A percentile compares a stretch with the other conserved stretches of the same genome.
phyloP scores from a whole-genome alignment of 1,284 basidiomycete species.

The Marasmius oreades region DNA sequence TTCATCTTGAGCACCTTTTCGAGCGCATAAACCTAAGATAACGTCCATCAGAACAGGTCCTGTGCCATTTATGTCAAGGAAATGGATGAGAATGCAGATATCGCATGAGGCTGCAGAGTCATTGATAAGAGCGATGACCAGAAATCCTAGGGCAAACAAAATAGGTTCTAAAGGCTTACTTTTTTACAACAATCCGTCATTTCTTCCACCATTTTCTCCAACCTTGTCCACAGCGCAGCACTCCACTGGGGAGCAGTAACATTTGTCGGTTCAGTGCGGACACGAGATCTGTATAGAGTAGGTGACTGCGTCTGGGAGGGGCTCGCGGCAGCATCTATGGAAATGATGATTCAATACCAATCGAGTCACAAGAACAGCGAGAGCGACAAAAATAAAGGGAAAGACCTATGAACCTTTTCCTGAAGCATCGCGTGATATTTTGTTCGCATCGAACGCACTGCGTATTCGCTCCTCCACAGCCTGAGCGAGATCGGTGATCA shows the following conservation, averaged over 20 bases:
- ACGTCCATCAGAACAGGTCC: not conserved
- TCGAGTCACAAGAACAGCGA: not conserved
- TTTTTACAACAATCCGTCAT: slow-evolving; percentile 91
- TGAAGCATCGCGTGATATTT: slow-evolving; percentile 80
- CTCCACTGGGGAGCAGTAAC: slow-evolving; percentile 81
- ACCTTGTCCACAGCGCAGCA: slow-evolving; percentile 75
- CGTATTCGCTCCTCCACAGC: slow-evolving; percentile 80
- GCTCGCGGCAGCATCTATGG: slow-evolving; percentile 35
- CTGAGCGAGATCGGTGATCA: slow-evolving; percentile 80
- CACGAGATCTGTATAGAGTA: slow-evolving; percentile 70
- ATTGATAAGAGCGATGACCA: not conserved
- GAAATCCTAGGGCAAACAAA: not conserved
- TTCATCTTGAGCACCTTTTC: slow-evolving; percentile 92
- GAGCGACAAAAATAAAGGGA: slow-evolving; percentile 1
- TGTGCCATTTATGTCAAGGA: not conserved
- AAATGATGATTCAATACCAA: slow-evolving; percentile 6
- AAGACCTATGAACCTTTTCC: slow-evolving; percentile 58
- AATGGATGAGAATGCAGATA: not conserved
- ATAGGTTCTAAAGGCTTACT: slow-evolving; percentile 35
- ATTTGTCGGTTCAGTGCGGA: slow-evolving; percentile 83
- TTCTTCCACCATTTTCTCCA: slow-evolving; percentile 85
- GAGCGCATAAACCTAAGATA: slow-evolving; percentile 79
- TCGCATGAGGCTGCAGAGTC: not conserved
- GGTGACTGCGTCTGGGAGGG: slow-evolving; percentile 33
- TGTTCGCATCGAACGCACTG: slow-evolving; percentile 80